Conservation (phyloP, 2,329 filamentous ascomycete species). For the Colletotrichum musae region DNA sequence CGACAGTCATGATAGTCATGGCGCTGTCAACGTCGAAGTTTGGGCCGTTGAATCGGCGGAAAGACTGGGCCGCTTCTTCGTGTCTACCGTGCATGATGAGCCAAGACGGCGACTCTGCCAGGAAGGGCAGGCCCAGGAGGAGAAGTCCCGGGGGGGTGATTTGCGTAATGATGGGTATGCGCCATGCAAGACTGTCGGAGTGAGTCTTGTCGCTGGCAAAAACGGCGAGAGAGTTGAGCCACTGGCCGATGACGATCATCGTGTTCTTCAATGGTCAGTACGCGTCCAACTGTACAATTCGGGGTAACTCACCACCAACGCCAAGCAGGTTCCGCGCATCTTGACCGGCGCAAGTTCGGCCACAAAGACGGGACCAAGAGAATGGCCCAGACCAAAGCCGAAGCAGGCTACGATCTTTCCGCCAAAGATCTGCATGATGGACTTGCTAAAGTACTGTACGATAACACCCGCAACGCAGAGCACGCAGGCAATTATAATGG, state of each 20-base stretch:
- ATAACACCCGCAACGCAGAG: constrained; percentile 45
- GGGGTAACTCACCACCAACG: constrained; percentile 40
- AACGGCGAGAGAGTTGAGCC: constrained; percentile 39
- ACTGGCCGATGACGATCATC: constrained; percentile 51
- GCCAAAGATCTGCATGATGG: constrained; percentile 45
- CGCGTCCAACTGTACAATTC: neutral
- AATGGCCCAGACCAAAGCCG: constrained; percentile 50
- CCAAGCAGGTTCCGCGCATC: constrained; percentile 49
- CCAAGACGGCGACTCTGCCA: constrained; percentile 44
- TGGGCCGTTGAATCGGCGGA: constrained; percentile 46
- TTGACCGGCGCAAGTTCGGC: constrained; percentile 51
- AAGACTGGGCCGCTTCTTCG: constrained; percentile 43
- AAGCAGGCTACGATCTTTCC: constrained; percentile 48
- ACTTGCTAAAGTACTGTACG: constrained; percentile 45
- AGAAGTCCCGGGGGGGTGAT: constrained; percentile 46
- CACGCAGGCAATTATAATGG: constrained; percentile 42
- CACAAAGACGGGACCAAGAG: constrained; percentile 51
- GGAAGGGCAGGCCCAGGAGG: constrained; percentile 42
- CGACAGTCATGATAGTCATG: constrained; percentile 42
- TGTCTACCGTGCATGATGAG: constrained; percentile 41
- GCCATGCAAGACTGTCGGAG: constrained; percentile 47
- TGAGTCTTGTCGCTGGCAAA: constrained; percentile 30
- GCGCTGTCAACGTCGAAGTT: constrained; percentile 45
- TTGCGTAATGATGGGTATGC: constrained; percentile 50
- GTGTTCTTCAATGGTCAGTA: constrained; percentile 44